Base-by-base conservation (phyloP, 1,284 basidiomycete genomes). In the Hymenochaete sp. region DNA sequence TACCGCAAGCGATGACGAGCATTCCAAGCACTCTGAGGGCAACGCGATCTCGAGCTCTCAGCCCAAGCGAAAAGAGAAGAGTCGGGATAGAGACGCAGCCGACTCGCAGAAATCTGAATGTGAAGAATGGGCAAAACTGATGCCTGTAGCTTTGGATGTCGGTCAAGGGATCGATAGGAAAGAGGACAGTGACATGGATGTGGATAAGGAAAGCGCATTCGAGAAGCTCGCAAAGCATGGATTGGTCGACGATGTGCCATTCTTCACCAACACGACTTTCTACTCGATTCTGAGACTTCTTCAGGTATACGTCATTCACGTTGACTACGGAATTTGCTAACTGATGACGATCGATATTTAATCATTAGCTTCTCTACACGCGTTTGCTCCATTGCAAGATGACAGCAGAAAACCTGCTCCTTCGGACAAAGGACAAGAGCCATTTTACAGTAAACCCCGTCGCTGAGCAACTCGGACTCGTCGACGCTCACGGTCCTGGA, bases 211-310 rank as follows among this genome's bases (percentile, higher is more conserved):
- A 27, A 45, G 47, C 27, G 26, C 29, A 9, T 21, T 51, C 8
- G 37, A 40, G 16, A 42, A 26, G 21, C 45, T 51, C n/a, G 49
- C 38, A 14, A 43, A 47, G 36, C 37, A 47, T n/a, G 49, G 45
- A 3, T 16, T 44, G 7, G 36, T 51, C 18, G 45, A 47, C 13
- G 37, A 47, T 18, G 44, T 38, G 25, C 80, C 82, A 27, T 91
- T 98, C 66, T 98, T 96, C 65, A 79, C 80, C 55, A 95, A 97
- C 66, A 92, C 89, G 48, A 85, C 90, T 33, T 90, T 93, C 62
- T 98, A 97, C 67, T 85, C 89, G 14, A 66, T 97, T 49, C 62
- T 97, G 55, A 81, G 95, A 39, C 67, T 97, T 44, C 62, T 96
- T 28, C 89, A 95, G 77, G 91, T 92, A n/a, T n/a, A 56, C 55